Percentiles rank a stretch among this genome's conserved stretches.
Evolutionary conservation across 176 grass and related monocot species (phyloP).

Genomic region (Triticum urartu): DNA sequence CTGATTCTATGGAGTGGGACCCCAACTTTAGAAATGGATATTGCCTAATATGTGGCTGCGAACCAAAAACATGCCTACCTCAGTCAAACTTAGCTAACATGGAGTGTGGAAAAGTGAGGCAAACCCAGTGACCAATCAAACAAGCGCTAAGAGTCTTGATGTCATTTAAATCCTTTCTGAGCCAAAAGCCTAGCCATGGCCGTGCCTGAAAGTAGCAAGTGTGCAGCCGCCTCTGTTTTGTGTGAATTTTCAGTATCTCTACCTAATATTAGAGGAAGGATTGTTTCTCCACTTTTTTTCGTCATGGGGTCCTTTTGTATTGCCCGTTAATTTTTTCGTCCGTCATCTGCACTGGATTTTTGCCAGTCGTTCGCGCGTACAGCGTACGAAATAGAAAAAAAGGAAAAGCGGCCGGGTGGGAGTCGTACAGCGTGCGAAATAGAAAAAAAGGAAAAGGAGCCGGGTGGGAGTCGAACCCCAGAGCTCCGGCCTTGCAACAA

Average conservation of each 20-base stretch:
- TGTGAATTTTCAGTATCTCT: not conserved
- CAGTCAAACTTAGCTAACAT: not conserved
- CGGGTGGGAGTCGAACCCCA: too few relatives aligned
- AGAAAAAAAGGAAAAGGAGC: too few relatives aligned
- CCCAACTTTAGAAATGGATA: not conserved
- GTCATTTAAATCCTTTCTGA: not conserved
- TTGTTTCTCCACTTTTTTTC: too few relatives aligned
- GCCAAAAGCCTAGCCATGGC: not conserved
- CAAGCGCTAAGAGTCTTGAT: not conserved
- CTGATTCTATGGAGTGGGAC: not conserved
- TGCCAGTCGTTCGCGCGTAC: too few relatives aligned
- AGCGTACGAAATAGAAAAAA: too few relatives aligned
- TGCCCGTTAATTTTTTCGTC: too few relatives aligned
- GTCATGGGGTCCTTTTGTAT: too few relatives aligned
- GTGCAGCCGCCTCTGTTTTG: not conserved
- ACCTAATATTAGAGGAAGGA: too few relatives aligned
- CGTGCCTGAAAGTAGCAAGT: not conserved
- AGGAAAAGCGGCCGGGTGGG: too few relatives aligned
- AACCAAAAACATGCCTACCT: not conserved
- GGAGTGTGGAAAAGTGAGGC: not conserved
- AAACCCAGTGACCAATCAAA: not conserved
- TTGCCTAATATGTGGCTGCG: not conserved
- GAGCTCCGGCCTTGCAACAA: too few relatives aligned
- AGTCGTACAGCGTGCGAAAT: too few relatives aligned
- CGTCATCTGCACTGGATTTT: too few relatives aligned